Base-by-base conservation (phyloP, 2,329 filamentous ascomycete genomes). In the Plectosphaerella plurivora region DNA sequence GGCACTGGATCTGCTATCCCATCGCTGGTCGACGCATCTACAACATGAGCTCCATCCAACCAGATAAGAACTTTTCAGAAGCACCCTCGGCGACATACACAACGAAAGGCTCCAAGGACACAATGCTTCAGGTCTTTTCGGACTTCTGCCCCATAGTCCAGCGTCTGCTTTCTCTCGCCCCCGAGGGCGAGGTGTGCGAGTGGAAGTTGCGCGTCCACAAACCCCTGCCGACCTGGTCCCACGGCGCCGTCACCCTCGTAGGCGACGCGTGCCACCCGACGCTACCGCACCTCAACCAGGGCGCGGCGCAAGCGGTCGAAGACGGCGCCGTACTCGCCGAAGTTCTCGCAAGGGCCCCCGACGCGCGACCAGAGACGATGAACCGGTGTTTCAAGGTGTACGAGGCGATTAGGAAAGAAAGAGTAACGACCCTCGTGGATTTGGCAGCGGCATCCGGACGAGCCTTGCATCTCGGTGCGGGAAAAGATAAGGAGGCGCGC, bases 1-100 rank as follows among this genome's bases (percentile, higher is more conserved):
- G 87, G 1, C 89, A 92, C 67, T 87, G 91, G 65, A 89, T 92
- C 60, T 87, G 87, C 0, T 93, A 92, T 65, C 84, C 88, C 0
- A 84, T 93, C 44, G 77, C 81, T 55, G 80, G 77, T 62, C 83
- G 89, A 61, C 76, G 75, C 36, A 78, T 86, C 60, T 87, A 86
- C 70, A 87, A 87, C 67, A 69, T 87, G 35, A 83, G 82, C 12
- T 77, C 82, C 11, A 74, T 79, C 28, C 83, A 86, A 64, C 83
- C 83, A 3, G 83, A 86, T 60, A 70, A 68, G 57, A 79, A 83
- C 63, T 84, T 83, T 51, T 79, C 82, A 12, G 73, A 74, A 10
- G 79, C 82, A 3, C 76, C 79, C 3, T 77, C 74, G 33, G 75
- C 74, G 37, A 84, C 79, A 0, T 87, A 86, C 73, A 87, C 83